Evolutionary conservation across 1,139 yeast genomes (phyloP), one percentile per base, ranked within the genome.

Genomic region (Yamadazyma buinensis): DNA sequence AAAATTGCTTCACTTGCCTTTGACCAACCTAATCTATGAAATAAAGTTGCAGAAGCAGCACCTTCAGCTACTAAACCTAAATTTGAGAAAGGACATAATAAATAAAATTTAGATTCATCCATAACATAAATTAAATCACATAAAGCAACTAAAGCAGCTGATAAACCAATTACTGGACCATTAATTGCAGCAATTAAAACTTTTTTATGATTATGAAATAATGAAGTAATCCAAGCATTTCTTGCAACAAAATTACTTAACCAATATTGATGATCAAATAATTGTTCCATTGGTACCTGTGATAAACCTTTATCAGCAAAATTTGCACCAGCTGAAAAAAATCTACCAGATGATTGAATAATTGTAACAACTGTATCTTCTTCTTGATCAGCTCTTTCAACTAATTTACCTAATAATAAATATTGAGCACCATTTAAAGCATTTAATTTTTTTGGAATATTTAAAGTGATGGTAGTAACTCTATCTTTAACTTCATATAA

Each of bases 31-130:
- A 87, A 65, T 51, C 95, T 72, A 47, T 68, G 59, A 27, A 84
- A 78, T 37, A 87, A 66, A 9, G 92, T 76, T 15, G 78, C 75
- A 8, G 88, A 78, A 3, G 87, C 65, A 6, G 80, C 87, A 39
- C 95, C 95, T 59, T 87, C 97, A 40, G 86, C 77, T 4, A 84
- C 92, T 48, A 87, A 71, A 2, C 95, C 95, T 49, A 87, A 72
- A 54, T 82, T 83, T 34, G 92, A 78, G 58, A 87, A 87, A 12
- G 97, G 96, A 19, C 83, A 72, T 52, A 82, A 70, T 40, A 84
- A 45, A 56, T 67, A 84, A 34, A 82, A 74, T 39, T 77, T 66
- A 26, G 54, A 48, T 38, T 75, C 80, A 43, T 81, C 77, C 48
- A 66, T 72, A 15, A 83, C 84, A 51, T 84, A 85, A 22, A 87